phyloP scores from a whole-genome alignment of 345 rosid species.

The Clausena lansium region DNA sequence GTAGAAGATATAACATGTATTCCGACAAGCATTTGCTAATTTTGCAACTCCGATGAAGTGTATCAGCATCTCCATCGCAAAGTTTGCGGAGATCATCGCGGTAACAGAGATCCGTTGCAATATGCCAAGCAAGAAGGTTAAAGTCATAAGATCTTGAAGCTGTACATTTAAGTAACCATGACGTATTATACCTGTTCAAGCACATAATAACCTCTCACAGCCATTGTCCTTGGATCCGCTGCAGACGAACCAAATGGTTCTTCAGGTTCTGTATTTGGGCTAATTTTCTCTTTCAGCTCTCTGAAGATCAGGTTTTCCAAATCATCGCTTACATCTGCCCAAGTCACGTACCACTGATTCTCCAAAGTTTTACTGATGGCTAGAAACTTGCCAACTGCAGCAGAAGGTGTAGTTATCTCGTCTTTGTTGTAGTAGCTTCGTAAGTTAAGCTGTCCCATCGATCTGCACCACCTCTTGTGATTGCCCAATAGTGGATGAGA shows the following conservation, averaged over 20 bases:
- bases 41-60: not conserved
- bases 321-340: not conserved
- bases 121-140: slow-evolving; percentile 29
- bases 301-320: not conserved
- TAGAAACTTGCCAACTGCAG: not conserved
- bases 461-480: slow-evolving; percentile 14
- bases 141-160: slow-evolving; percentile 25
- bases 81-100: not conserved
- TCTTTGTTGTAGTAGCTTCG: not conserved
- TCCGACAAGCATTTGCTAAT: slow-evolving; percentile 18
- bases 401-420: not conserved
- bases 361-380: not conserved
- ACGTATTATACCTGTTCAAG: too few species aligned
- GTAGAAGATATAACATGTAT: slow-evolving; percentile 15
- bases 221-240: not conserved
- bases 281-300: slow-evolving; percentile 5
- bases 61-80: not conserved
- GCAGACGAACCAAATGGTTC: not conserved
- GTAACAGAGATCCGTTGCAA: slow-evolving; percentile 27
- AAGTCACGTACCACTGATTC: not conserved
- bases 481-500: not conserved
- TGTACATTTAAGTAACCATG: too few species aligned
- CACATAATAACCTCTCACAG: slow-evolving; percentile 11
- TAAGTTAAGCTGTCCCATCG: slow-evolving; percentile 23
- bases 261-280: not conserved